Evolutionary conservation across 345 rosid species (phyloP), one percentile per base, ranked within the genome.

Genomic region (Lepidium didymum): DNA sequence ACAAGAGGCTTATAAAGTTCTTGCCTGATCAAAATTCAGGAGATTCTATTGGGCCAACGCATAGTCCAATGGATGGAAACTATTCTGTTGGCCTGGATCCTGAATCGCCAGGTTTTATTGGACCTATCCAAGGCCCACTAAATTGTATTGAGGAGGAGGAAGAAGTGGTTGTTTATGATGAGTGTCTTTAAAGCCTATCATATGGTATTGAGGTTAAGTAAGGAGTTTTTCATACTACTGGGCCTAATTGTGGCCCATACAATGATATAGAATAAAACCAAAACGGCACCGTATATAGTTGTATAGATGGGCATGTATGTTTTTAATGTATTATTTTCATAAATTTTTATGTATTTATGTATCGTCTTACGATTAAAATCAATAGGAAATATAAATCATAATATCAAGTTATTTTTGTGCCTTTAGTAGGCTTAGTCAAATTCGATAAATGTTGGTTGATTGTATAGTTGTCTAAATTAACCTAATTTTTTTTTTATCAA

Each of bases 1-100:
- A 1, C 74, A 74, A 68, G 64, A 74, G 0, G 64, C 69, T 0
- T 68, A 61, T 61, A 13, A 12, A 0, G 44, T 61, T 74, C 74
- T 68, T 56, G 6, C 41, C 43, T 3, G 59, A 56, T 4, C 44
- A 35, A 33, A 46, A 65, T 8, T 2, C 49, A 23, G 36, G 0
- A 58, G 21, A 25, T 14, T 56, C 3, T 56, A 36, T 35, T 1
- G 15, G 15, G 29, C 15, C 10, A 0, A 21, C 11, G 9, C 51
- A 45, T 16, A 23, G 12, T 2, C 11, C 29, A 47, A 47, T 29
- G 52, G 40, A 36, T 36, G 51, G 49, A 16, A 36, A 8, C 0
- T 45, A 69, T 15, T 2, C 7, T 40, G 27, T 47, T 37, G 65
- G 4, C 33, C 33, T 33, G n/a, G 57, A 57, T 46, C 65, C 4